Conservation (phyloP, 2,329 filamentous ascomycete species). For the Beauveria medogensis region DNA sequence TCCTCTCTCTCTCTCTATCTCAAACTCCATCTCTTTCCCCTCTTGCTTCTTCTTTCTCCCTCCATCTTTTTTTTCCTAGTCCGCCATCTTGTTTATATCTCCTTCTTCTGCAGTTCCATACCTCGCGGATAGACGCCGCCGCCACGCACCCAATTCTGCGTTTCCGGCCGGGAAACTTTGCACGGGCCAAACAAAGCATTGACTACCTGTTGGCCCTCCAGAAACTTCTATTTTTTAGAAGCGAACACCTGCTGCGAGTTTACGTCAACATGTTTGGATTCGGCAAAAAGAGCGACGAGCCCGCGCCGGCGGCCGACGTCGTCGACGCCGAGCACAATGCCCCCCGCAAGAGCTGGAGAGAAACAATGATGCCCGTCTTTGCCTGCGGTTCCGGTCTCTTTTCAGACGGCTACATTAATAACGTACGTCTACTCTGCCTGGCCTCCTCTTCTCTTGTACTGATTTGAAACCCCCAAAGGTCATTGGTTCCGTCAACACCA, state of each 20-base stretch:
- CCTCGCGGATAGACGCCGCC: too few relatives aligned
- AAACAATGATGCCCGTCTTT: slow-evolving; percentile 54
- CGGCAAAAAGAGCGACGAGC: neutral
- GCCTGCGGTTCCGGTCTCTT: slow-evolving; percentile 87
- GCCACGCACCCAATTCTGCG: too few relatives aligned
- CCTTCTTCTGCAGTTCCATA: neutral
- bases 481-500: slow-evolving; percentile 79
- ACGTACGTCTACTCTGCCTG: slow-evolving; percentile 38
- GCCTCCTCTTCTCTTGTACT: neutral
- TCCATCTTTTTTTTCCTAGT: neutral
- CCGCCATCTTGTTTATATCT: neutral
- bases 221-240: too few relatives aligned
- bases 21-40: neutral
- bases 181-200: too few relatives aligned
- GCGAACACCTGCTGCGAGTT: too few relatives aligned
- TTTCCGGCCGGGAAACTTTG: too few relatives aligned
- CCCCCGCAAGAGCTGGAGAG: slow-evolving; percentile 3
- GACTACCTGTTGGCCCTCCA: too few relatives aligned
- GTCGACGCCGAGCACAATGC: neutral
- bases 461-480: slow-evolving; percentile 40
- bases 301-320: neutral
- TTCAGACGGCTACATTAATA: slow-evolving; percentile 87
- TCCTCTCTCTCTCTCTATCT: too few relatives aligned
- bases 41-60: neutral
- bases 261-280: neutral